Evolutionary conservation across 306 rosid species (phyloP).

Genomic region (Erythrophleum fordii): DNA sequence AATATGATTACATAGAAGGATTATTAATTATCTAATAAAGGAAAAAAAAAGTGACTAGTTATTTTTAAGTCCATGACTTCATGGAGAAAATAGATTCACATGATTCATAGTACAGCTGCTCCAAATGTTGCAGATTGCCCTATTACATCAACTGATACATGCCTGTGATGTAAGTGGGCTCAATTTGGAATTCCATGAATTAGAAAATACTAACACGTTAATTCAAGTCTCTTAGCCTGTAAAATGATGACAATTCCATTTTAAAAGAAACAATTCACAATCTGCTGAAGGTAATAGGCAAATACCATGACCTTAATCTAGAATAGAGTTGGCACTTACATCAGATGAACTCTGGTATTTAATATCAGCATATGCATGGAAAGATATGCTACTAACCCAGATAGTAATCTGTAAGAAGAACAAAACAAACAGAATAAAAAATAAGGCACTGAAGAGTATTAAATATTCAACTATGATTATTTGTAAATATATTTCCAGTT

Average conservation of each 20-base stretch:
- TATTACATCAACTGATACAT: background rate
- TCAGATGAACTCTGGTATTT: slow-evolving; percentile 65
- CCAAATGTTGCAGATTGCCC: background rate
- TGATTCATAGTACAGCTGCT: background rate
- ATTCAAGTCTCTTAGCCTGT: background rate
- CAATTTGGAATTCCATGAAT: background rate
- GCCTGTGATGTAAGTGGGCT: background rate
- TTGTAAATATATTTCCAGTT: background rate
- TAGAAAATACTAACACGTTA: background rate
- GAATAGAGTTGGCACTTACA: slow-evolving; percentile 59
- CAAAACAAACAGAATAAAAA: slow-evolving; percentile 33
- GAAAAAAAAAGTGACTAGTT: background rate
- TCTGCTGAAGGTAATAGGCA: background rate
- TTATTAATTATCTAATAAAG: background rate
- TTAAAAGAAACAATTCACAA: background rate
- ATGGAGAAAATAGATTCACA: background rate
- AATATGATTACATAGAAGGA: background rate
- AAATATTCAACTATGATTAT: background rate
- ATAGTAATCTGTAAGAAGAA: slow-evolving; percentile 66
- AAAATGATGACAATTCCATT: background rate
- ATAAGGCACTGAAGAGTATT: background rate
- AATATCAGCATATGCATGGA: slow-evolving; percentile 79
- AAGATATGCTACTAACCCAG: slow-evolving; percentile 84
- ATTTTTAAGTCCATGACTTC: background rate
- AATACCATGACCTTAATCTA: background rate